A percentile compares a stretch with the other conserved stretches of the same genome.
Evolutionary conservation across 805 yeast species (phyloP).

Genomic region (Kodamaea restingae): DNA sequence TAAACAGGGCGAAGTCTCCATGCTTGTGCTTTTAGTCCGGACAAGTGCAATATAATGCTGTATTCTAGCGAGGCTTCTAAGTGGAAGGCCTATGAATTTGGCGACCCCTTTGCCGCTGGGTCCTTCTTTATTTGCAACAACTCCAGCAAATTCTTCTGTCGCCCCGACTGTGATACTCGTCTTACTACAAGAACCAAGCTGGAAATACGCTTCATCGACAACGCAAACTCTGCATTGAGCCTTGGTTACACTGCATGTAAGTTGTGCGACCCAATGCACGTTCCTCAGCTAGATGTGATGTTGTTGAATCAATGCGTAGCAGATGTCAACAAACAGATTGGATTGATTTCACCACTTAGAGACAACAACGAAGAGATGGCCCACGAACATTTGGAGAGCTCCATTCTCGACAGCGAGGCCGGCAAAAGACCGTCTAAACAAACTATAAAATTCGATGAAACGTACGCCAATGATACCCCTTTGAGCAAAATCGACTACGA

Average conservation of each 20-base stretch:
- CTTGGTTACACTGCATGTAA: conserved; percentile 51
- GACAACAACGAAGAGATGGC: conserved; percentile 43
- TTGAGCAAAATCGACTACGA: conserved; percentile 60
- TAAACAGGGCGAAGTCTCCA: neutral
- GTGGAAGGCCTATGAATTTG: conserved; percentile 63
- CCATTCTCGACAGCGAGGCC: conserved; percentile 26
- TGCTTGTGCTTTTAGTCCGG: too few relatives aligned
- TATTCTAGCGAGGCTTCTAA: conserved; percentile 44
- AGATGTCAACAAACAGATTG: conserved; percentile 52
- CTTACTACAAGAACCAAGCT: conserved; percentile 39
- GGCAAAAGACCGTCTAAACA: conserved; percentile 29
- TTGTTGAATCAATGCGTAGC: conserved; percentile 49
- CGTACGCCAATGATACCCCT: conserved; percentile 22
- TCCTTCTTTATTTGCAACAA: conserved; percentile 52
- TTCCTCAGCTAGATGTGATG: conserved; percentile 43
- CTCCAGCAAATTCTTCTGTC: conserved; percentile 45
- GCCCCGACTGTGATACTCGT: conserved; percentile 63
- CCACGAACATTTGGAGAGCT: conserved; percentile 33
- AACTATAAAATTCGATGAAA: conserved; percentile 21
- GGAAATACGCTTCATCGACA: conserved; percentile 44
- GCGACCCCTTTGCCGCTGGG: conserved; percentile 63
- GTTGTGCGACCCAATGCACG: conserved; percentile 49
- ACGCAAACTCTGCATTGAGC: conserved; percentile 38
- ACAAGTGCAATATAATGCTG: conserved; percentile 1
- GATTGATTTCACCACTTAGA: conserved; percentile 50